Evolutionary conservation across 768 basidiomycete genomes (phyloP), one percentile per base, ranked within the genome.

Genomic region (Boletus pseudo-olivaceus): DNA sequence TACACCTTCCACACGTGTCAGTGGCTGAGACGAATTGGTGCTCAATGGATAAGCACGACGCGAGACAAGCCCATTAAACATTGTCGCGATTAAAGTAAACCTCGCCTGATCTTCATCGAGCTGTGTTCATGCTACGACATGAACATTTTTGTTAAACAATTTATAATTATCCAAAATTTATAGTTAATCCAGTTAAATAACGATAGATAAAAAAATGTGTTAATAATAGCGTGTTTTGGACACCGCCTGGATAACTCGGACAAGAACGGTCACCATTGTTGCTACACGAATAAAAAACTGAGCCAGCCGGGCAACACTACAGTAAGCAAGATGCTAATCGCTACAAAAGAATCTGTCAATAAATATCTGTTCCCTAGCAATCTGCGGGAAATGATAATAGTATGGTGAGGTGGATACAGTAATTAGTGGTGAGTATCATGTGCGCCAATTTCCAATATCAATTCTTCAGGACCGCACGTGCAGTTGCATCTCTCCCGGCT

Each of bases 401-500:
- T 32, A 23, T 46, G 51, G 35, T 40, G 19, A 4, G 17, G 17
- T 33, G 34, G 23, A 39, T 54, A 45, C 4, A 33, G 15, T 43
- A 61, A 39, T 59, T 53, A 61, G 34, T 26, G 34, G 56, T 64
- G 51, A 51, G 49, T 61, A 47, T 41, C 15, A 8, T n/a, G 17
- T 47, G 20, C 3, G 20, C 43, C 14, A 19, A 7, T 29, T 51
- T 33, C 4, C 5, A 17, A 53, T 46, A 11, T 62, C 43, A 69
- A 14, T 51, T 65, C 46, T 69, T 79, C 54, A 89, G 60, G 56
- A 82, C 68, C 10, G 88, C 75, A 10, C 90, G 80, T 51, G 73
- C 65, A 7, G 96, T 98, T 30, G 93, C 90, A 62, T 97, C 95
- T 54, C 96, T 81, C 12, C 90, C 91, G 19, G 88, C 84, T 72